These are phyloP conservation scores for Fusarium mangiferae DNA, from an alignment of 2,329 filamentous ascomycete genomes.

Conservation along the genomic window DNA sequence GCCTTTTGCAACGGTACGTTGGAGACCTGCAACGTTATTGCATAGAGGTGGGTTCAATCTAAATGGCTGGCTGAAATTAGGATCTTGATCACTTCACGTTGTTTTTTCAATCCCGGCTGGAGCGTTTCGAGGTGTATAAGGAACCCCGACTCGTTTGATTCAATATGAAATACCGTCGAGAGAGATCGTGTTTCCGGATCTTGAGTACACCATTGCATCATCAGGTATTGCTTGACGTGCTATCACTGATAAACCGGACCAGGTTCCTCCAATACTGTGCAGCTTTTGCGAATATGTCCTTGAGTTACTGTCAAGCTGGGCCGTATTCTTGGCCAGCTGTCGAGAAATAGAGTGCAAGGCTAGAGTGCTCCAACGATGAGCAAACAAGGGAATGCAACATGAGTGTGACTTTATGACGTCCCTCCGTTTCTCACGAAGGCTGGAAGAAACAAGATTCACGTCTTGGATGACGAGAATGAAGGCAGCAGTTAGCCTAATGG, in stretches of 20 bases:
- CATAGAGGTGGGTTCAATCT: constrained; percentile 1
- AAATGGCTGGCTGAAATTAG: constrained; percentile 4
- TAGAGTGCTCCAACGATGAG: neutral
- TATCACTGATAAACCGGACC: neutral
- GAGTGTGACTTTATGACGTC: constrained; percentile 6
- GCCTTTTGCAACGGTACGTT: neutral
- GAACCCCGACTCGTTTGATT: neutral
- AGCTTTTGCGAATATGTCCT: neutral
- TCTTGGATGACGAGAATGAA: neutral
- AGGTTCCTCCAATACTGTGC: neutral
- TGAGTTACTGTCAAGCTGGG: neutral
- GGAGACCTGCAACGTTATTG: constrained; percentile 2
- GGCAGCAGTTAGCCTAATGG: neutral
- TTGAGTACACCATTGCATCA: neutral
- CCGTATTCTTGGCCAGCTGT: neutral
- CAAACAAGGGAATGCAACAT: neutral
- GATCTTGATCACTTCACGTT: constrained; percentile 1
- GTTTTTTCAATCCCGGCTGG: neutral
- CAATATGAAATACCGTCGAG: neutral
- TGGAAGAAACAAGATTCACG: constrained; percentile 14
- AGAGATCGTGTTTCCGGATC: neutral
- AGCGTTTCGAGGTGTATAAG: neutral
- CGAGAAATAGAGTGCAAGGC: neutral
- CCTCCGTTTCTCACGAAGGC: constrained; percentile 1
- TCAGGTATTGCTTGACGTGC: neutral